A percentile compares a stretch with the other conserved stretches of the same genome.
Conservation (phyloP, 345 rosid species). For the Fremontodendron californicum region DNA sequence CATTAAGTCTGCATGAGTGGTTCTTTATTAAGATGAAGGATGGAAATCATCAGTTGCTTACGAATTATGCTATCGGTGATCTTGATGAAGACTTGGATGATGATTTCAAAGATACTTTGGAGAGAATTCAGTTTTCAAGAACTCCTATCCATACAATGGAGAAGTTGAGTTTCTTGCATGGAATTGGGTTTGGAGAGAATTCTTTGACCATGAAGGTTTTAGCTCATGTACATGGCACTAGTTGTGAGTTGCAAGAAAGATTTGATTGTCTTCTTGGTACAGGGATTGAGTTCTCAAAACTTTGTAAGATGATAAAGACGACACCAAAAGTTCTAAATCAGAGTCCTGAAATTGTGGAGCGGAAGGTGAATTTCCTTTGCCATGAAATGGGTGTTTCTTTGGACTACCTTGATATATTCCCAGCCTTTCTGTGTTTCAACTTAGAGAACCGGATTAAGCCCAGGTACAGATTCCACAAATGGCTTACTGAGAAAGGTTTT, state of each 20-base stretch:
- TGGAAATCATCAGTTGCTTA: conserved; percentile 42
- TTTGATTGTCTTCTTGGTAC: conserved; percentile 36
- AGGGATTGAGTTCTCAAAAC: conserved; percentile 50
- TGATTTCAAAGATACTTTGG: conserved; percentile 38
- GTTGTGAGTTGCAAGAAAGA: conserved; percentile 46
- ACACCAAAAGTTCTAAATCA: conserved; percentile 62
- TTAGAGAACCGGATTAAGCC: conserved; percentile 62
- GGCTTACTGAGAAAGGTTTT: conserved; percentile 52
- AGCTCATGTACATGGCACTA: conserved; percentile 45
- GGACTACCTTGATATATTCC: conserved; percentile 42
- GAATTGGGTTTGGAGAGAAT: conserved; percentile 65
- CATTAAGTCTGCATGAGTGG: conserved; percentile 40
- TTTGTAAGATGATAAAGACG: conserved; percentile 36
- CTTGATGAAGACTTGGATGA: conserved; percentile 40
- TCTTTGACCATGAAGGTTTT: conserved; percentile 43
- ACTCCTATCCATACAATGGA: conserved; percentile 36
- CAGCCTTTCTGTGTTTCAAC: conserved; percentile 58
- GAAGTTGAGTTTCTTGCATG: conserved; percentile 52
- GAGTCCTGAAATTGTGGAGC: conserved; percentile 41
- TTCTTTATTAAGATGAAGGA: conserved; percentile 40
- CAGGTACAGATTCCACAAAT: conserved; percentile 45
- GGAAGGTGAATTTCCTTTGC: conserved; percentile 46
- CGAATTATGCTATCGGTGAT: conserved; percentile 26
- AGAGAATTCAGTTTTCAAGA: conserved; percentile 34
- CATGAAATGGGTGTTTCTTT: conserved; percentile 43